Percentiles rank a stretch among this genome's conserved stretches.
These are phyloP conservation scores for Sugiyamaella japonica DNA, from an alignment of 1,139 yeast genomes.

Conservation along the genomic window DNA sequence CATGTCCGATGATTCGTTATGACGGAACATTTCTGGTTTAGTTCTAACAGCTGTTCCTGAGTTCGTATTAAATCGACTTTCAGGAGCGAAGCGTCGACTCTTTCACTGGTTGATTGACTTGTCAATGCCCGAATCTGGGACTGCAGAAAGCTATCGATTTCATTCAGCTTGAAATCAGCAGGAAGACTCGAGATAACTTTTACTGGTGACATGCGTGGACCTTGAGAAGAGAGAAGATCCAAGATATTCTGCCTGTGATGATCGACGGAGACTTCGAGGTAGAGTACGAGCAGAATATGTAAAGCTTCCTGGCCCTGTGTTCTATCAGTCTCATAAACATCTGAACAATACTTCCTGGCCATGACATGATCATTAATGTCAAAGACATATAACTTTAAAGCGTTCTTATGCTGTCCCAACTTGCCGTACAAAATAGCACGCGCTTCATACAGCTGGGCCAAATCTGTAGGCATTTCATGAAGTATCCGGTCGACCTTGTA, in stretches of 20 bases:
- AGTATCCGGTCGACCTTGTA: conserved; percentile 42
- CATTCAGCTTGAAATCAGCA: conserved; percentile 47
- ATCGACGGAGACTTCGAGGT: conserved; percentile 39
- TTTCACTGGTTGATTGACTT: conserved; percentile 29
- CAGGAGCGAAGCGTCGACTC: conserved; percentile 39
- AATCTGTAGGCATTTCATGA: conserved; percentile 34
- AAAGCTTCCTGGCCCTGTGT: conserved; percentile 44
- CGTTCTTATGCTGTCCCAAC: conserved; percentile 62
- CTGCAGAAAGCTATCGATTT: conserved; percentile 49
- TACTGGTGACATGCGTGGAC: conserved; percentile 54
- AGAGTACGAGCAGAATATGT: conserved; percentile 40
- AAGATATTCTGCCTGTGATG: conserved; percentile 45
- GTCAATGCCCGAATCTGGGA: conserved; percentile 48
- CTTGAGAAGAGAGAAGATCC: conserved; percentile 50
- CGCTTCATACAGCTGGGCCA: conserved; percentile 41
- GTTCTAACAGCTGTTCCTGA: conserved; percentile 43
- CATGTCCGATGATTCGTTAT: conserved; percentile 52
- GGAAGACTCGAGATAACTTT: conserved; percentile 57
- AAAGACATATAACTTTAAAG: conserved; percentile 61
- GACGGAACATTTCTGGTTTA: conserved; percentile 43
- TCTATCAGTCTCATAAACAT: conserved; percentile 48
- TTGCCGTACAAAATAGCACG: conserved; percentile 60
- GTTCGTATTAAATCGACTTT: conserved; percentile 44
- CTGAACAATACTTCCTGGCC: conserved; percentile 60
- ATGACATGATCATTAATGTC: conserved; percentile 57